Percentiles rank a stretch among this genome's conserved stretches.
These are phyloP conservation scores for Dillenia turbinata DNA, from an alignment of 164 flowering plant genomes.

Conservation along the genomic window DNA sequence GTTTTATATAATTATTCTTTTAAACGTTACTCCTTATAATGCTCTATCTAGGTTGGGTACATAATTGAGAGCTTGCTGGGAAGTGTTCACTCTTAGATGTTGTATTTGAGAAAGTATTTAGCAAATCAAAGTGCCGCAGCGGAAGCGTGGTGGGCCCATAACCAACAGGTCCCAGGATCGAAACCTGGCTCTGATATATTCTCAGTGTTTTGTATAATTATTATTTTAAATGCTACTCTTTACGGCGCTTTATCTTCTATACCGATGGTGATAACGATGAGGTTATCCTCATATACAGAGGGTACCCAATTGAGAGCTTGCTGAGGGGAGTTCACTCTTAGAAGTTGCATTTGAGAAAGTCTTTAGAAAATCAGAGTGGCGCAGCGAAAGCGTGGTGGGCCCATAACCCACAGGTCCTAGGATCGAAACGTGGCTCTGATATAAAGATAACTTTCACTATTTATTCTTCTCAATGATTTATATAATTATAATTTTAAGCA, in stretches of 20 bases:
- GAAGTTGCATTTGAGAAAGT: slow-evolving; percentile 90
- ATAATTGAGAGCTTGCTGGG: slow-evolving; percentile 96
- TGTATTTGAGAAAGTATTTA: no score
- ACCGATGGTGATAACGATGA: slow-evolving; percentile 73
- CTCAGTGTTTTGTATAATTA: no score
- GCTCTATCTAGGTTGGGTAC: slow-evolving; percentile 40
- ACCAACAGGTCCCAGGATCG: no score
- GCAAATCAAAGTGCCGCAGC: no score
- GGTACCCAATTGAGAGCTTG: slow-evolving; percentile 95
- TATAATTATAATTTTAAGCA: slow-evolving; percentile 27
- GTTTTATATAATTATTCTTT: no score
- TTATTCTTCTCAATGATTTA: not conserved
- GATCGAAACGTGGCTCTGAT: no score
- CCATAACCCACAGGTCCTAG: no score
- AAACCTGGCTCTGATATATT: no score
- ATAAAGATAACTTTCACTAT: no score
- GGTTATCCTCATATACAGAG: slow-evolving; percentile 92
- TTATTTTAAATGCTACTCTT: slow-evolving; percentile 7
- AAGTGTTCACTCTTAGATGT: slow-evolving; percentile 85
- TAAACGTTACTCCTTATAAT: no score
- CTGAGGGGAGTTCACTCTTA: slow-evolving; percentile 76
- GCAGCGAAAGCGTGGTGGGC: no score
- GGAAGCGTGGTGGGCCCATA: no score
- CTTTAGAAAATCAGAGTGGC: not conserved
- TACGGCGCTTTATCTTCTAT: slow-evolving; percentile 78